Base-by-base conservation (phyloP, 2,329 filamentous ascomycete species). In the Fusarium brachygibbosum region DNA sequence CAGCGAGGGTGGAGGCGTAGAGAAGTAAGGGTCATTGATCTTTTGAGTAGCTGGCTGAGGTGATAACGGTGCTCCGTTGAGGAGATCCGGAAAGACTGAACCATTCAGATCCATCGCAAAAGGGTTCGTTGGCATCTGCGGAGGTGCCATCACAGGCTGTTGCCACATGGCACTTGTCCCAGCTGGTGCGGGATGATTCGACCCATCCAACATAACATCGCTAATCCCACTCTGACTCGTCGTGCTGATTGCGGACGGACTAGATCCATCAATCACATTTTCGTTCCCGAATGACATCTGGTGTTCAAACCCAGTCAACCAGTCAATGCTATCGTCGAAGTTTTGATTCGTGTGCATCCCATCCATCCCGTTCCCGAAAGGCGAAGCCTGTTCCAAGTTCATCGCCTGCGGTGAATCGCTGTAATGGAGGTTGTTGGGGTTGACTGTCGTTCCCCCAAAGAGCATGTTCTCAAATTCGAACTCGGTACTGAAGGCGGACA, bases 201-300 rank as follows among this genome's bases (percentile, higher is more conserved):
- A 88, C 63, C 93, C 93, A 79, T 98, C 94, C 60, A 96, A 85
- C 91, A 97, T 94, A 63, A 94, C 89, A 77, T 98, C 96, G 80
- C 93, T 97, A 79, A 94, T 92, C 51, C 91, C 93, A 78, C 92
- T 95, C 76, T 97, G 94, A 80, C 94, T 98, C 62, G 93, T 93
- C 42, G 93, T 97, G 82, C 95, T 98, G 79, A 98, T 95, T 46
- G 94, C 94, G 11, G 96, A 98, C 17, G 96, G 96, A 16, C 96
- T 98, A 13, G 96, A 98, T 62, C 92, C 94, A 74, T 97, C 95
- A 55, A 98, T 88, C 29, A 93, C 93, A 70, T 90, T 91, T 73
- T 97, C 94, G 74, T 91, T 91, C 57, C 84, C 82, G 77, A 93
- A 90, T 10, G 87, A 87, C 84, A 95, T 88, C 45, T 92, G 88